These are phyloP conservation scores for Senna siamea DNA, from an alignment of 306 rosid genomes.

Conservation along the genomic window DNA sequence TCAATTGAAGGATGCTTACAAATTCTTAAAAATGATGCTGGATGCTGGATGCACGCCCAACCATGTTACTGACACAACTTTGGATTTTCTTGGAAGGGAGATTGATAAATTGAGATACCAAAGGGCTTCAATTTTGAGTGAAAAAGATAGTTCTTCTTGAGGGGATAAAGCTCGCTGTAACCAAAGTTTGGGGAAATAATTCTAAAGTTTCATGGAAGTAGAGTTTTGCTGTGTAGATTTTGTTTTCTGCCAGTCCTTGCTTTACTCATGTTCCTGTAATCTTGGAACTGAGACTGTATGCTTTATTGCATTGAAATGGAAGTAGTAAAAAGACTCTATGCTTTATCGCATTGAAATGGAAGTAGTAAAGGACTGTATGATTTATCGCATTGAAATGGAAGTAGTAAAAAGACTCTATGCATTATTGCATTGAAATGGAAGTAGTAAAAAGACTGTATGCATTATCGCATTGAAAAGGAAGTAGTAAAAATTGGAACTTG, in stretches of 20 bases:
- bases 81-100: constrained; percentile 88
- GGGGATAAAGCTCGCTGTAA: constrained; percentile 2
- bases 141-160: constrained; percentile 57
- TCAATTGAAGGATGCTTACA: constrained; percentile 76
- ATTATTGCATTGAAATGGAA: constrained; percentile 13
- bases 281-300: background rate
- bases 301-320: constrained; percentile 12
- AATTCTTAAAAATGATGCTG: constrained; percentile 84
- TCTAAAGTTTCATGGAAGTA: background rate
- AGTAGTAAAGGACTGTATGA: background rate
- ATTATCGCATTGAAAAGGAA: constrained; percentile 10
- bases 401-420: background rate
- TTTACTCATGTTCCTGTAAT: constrained; percentile 8
- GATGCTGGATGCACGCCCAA: constrained; percentile 88
- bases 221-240: constrained; percentile 19
- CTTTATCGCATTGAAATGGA: constrained; percentile 14
- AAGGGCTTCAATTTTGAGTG: constrained; percentile 67
- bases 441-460: background rate
- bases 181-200: background rate
- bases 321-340: background rate
- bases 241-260: background rate
- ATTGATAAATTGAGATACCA: constrained; percentile 75
- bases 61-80: constrained; percentile 87
- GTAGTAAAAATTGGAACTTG: background rate
- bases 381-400: constrained; percentile 12